A percentile compares a stretch with the other conserved stretches of the same genome.
phyloP scores from a whole-genome alignment of 345 rosid genomes.

The Brassica incana region DNA sequence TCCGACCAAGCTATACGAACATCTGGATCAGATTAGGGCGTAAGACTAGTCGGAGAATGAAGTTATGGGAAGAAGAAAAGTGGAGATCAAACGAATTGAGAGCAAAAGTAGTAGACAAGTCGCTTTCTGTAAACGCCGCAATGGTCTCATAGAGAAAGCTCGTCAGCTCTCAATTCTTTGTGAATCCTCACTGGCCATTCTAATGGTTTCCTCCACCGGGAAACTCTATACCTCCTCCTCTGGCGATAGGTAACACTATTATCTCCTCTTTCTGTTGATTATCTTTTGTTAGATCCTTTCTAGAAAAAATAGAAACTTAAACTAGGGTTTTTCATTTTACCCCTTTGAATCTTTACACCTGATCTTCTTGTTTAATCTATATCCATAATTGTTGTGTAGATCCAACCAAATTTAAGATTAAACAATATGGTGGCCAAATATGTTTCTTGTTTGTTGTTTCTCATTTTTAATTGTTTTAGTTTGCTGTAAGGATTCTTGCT shows the following conservation, averaged over 20 bases:
- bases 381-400: neutral
- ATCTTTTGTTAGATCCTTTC: neutral
- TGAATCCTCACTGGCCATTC: conserved; percentile 54
- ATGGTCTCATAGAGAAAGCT: conserved; percentile 72
- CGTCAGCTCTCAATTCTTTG: conserved; percentile 70
- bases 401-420: neutral
- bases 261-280: neutral
- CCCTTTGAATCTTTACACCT: neutral
- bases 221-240: conserved; percentile 53
- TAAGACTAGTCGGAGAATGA: neutral
- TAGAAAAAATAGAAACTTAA: neutral
- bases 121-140: conserved; percentile 64
- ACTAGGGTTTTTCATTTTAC: conserved; percentile 13
- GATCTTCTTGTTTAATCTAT: neutral
- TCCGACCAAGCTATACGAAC: neutral
- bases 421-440: conserved; percentile 12
- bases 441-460: neutral
- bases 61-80: conserved; percentile 57
- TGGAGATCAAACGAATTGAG: conserved; percentile 69
- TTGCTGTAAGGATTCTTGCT: neutral
- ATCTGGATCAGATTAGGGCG: conserved; percentile 15
- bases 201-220: conserved; percentile 62
- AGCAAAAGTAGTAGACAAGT: conserved; percentile 64
- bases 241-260: conserved; percentile 42
- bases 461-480: neutral